Evolutionary conservation across 306 rosid genomes (phyloP).

Genomic region (Cucumis melo): DNA sequence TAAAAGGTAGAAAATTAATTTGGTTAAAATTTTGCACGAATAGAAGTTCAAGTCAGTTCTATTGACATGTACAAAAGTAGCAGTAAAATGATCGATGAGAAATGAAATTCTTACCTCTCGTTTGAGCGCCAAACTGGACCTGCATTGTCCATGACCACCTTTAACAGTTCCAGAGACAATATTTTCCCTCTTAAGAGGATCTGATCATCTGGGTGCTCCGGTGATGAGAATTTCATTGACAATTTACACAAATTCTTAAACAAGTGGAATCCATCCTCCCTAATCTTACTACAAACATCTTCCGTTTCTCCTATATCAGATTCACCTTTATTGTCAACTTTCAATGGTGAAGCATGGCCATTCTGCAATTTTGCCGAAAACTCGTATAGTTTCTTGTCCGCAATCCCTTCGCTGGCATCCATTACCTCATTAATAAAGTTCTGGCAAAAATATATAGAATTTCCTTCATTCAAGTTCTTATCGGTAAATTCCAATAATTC

Average conservation of each 20-base stretch:
- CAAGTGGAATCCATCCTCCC: constrained; percentile 84
- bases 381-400: constrained; percentile 12
- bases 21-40: neutral
- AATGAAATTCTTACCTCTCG: constrained; percentile 58
- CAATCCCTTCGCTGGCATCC: constrained; percentile 55
- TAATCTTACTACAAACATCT: constrained; percentile 61
- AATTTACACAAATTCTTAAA: constrained; percentile 85
- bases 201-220: constrained; percentile 79
- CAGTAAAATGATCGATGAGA: neutral
- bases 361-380: constrained; percentile 18
- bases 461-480: constrained; percentile 92
- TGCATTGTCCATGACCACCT: constrained; percentile 79
- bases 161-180: constrained; percentile 91
- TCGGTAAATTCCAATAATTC: constrained; percentile 88
- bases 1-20: neutral
- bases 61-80: neutral
- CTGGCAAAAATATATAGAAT: constrained; percentile 66
- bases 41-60: neutral
- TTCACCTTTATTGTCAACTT: constrained; percentile 15
- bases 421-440: constrained; percentile 73
- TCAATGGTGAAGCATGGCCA: constrained; percentile 13
- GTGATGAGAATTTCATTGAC: constrained; percentile 93
- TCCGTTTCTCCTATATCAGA: constrained; percentile 19
- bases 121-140: constrained; percentile 68
- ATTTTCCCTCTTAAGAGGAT: constrained; percentile 89